Evolutionary conservation across 192 early-diverging fungal species (phyloP).

Genomic region (Gryganskiella cystojenkinii): DNA sequence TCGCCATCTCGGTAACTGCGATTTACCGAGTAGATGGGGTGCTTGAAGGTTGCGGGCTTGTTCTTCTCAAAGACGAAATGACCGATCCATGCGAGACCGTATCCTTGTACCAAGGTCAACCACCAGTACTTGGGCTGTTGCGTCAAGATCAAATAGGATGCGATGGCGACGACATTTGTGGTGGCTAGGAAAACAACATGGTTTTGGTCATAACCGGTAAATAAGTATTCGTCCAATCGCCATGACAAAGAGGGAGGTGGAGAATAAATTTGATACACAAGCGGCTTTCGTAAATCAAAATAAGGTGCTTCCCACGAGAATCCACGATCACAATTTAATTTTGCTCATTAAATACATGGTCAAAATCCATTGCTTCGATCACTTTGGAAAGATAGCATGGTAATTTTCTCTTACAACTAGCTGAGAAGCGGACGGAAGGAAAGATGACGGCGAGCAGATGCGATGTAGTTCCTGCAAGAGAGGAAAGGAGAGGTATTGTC

Average conservation of each 20-base stretch:
- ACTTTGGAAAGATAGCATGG: too few relatives aligned
- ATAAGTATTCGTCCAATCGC: background rate
- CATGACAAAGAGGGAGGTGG: background rate
- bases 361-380: too few relatives aligned
- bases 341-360: too few relatives aligned
- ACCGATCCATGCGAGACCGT: slow-evolving; percentile 75
- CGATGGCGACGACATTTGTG: slow-evolving; percentile 43
- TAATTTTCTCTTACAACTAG: too few relatives aligned
- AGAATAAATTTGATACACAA: too few relatives aligned
- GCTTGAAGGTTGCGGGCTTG: slow-evolving; percentile 78
- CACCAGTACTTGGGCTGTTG: slow-evolving; percentile 44
- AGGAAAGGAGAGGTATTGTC: background rate
- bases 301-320: too few relatives aligned
- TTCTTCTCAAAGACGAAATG: slow-evolving; percentile 73
- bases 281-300: too few relatives aligned
- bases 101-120: slow-evolving; percentile 57
- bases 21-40: slow-evolving; percentile 67
- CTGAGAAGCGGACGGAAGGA: background rate
- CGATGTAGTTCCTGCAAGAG: background rate
- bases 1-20: background rate
- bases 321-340: too few relatives aligned
- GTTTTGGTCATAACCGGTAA: background rate
- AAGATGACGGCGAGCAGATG: background rate
- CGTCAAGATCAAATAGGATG: slow-evolving; percentile 25
- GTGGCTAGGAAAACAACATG: slow-evolving; percentile 31